These are phyloP conservation scores for Cyclocybe cylindracea DNA, from an alignment of 768 basidiomycete genomes.

Conservation along the genomic window DNA sequence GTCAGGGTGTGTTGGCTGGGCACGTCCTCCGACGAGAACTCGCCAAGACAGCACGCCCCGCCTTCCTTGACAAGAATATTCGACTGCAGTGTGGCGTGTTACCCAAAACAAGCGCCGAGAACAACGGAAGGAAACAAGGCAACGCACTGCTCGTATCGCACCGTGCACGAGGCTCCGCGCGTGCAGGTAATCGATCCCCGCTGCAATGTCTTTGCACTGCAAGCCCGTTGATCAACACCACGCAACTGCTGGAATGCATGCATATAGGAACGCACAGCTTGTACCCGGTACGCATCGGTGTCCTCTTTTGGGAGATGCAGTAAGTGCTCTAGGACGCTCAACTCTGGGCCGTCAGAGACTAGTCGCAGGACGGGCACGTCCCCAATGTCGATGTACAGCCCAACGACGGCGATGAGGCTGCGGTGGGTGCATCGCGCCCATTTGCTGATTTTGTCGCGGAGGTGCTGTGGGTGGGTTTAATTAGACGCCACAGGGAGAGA, in stretches of 20 bases:
- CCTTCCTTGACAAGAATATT: constrained; percentile 21
- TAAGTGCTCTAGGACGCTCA: neutral
- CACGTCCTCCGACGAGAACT: constrained; percentile 16
- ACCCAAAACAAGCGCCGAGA: neutral
- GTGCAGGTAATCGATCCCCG: constrained; percentile 21
- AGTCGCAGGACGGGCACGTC: constrained; percentile 1
- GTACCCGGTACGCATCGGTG: neutral
- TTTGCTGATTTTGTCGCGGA: no score
- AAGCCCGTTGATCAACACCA: neutral
- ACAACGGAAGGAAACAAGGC: neutral
- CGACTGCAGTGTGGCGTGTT: constrained; percentile 7
- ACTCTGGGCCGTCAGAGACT: neutral
- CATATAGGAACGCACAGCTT: no score
- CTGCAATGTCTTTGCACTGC: constrained; percentile 18
- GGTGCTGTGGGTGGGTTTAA: no score
- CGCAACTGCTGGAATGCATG: neutral
- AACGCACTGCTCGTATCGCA: constrained; percentile 16
- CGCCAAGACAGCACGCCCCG: constrained; percentile 20
- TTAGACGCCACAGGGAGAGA: no score
- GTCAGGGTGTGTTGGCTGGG: constrained; percentile 14
- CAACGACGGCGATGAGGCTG: neutral
- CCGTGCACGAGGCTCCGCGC: constrained; percentile 19
- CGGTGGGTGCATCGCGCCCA: neutral
- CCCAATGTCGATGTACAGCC: neutral
- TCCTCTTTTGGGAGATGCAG: neutral